Evolutionary conservation across 345 rosid species (phyloP).

Genomic region (Conringia planisiliqua): DNA sequence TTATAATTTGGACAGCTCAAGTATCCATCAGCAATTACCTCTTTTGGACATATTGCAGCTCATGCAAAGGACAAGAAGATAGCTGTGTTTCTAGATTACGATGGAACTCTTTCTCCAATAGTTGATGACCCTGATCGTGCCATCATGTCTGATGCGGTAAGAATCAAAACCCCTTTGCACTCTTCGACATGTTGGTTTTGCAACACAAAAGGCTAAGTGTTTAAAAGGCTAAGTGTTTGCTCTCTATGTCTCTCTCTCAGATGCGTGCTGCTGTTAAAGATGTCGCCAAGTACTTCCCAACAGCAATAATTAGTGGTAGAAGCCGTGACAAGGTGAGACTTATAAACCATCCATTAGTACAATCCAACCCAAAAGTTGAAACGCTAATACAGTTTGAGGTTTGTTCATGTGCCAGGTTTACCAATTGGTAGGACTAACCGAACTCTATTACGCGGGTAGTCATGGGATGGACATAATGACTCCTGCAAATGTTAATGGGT

Average conservation of each 20-base stretch:
- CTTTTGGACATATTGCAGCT: slow-evolving; percentile 53
- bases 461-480: slow-evolving; percentile 99
- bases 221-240: not conserved
- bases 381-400: slow-evolving; percentile 3
- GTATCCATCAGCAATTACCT: slow-evolving; percentile 83
- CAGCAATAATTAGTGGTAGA: slow-evolving; percentile 96
- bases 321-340: slow-evolving; percentile 77
- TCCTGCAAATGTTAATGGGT: slow-evolving; percentile 41
- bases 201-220: not conserved
- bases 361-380: not conserved
- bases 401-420: slow-evolving; percentile 53
- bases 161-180: slow-evolving; percentile 4
- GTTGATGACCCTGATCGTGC: slow-evolving; percentile 95
- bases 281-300: slow-evolving; percentile 71
- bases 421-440: slow-evolving; percentile 84
- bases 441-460: slow-evolving; percentile 97
- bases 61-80: slow-evolving; percentile 72
- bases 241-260: slow-evolving; percentile 35
- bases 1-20: slow-evolving; percentile 48
- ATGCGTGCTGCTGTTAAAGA: slow-evolving; percentile 90
- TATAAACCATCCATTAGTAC: not conserved
- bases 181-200: not conserved
- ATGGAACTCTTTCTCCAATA: slow-evolving; percentile 97
- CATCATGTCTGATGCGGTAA: slow-evolving; percentile 73
- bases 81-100: slow-evolving; percentile 86